phyloP scores from a whole-genome alignment of 805 yeast genomes.

The Saccharomycodes ludwigii region DNA sequence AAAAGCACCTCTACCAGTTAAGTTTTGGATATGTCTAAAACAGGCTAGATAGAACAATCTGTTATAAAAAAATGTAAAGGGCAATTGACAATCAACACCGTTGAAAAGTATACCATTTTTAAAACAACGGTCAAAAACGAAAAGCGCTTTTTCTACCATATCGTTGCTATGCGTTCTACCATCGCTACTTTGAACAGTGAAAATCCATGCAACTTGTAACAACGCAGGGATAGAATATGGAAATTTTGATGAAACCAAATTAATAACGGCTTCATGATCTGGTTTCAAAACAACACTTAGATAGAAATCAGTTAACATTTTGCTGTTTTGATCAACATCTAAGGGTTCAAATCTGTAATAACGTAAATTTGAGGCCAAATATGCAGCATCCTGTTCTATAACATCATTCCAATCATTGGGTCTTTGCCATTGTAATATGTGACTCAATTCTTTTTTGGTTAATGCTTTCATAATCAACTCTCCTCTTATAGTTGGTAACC shows the following conservation, averaged over 20 bases:
- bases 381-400: slow-evolving; percentile 27
- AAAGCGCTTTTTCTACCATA: slow-evolving; percentile 61
- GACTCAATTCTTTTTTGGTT: slow-evolving; percentile 26
- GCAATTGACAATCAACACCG: slow-evolving; percentile 47
- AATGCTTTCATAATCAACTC: slow-evolving; percentile 52
- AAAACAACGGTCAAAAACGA: slow-evolving; percentile 67
- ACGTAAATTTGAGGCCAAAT: slow-evolving; percentile 31
- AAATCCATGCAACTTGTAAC: slow-evolving; percentile 66
- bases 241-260: slow-evolving; percentile 35
- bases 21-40: slow-evolving; percentile 55
- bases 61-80: slow-evolving; percentile 63
- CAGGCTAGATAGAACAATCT: slow-evolving; percentile 65
- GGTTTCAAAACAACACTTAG: slow-evolving; percentile 60
- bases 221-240: slow-evolving; percentile 74
- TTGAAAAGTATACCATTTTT: slow-evolving; percentile 47
- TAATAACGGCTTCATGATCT: slow-evolving; percentile 62
- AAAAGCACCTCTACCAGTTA: slow-evolving; percentile 69
- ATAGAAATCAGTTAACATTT: slow-evolving; percentile 37
- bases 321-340: slow-evolving; percentile 24
- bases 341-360: slow-evolving; percentile 41
- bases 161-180: slow-evolving; percentile 51
- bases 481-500: slow-evolving; percentile 59
- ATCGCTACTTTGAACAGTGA: slow-evolving; percentile 3
- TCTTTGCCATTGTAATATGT: slow-evolving; percentile 20
- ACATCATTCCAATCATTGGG: slow-evolving; percentile 39